These are phyloP conservation scores for Arthromyces matolae DNA, from an alignment of 768 basidiomycete species.

Conservation along the genomic window DNA sequence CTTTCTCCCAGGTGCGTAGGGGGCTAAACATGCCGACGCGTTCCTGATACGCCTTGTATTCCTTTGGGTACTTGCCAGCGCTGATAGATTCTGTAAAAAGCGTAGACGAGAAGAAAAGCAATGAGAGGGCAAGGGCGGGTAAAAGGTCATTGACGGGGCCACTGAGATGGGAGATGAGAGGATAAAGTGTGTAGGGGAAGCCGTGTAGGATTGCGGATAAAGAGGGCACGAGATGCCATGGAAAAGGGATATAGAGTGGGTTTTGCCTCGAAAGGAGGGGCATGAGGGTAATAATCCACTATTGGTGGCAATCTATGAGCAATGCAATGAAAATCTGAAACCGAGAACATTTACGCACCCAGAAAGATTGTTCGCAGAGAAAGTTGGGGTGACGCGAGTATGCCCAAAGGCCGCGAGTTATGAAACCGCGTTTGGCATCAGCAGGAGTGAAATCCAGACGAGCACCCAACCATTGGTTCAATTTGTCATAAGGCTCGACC, in stretches of 20 bases:
- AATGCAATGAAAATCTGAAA: not conserved
- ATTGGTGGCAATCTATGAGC: slow-evolving; percentile 3
- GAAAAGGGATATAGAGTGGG: slow-evolving; percentile 13
- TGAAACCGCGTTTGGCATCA: slow-evolving; percentile 77
- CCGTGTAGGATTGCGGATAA: slow-evolving; percentile 17
- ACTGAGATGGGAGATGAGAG: slow-evolving; percentile 26
- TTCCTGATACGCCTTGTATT: slow-evolving; percentile 67
- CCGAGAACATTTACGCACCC: slow-evolving; percentile 44
- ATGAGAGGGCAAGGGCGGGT: slow-evolving; percentile 60
- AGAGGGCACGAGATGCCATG: slow-evolving; percentile 14
- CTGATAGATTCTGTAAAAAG: slow-evolving; percentile 80
- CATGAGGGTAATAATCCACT: slow-evolving; percentile 70
- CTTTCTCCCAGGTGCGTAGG: slow-evolving; percentile 28
- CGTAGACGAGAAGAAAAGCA: slow-evolving; percentile 77
- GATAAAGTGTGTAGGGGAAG: slow-evolving; percentile 17
- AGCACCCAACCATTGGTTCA: slow-evolving; percentile 61
- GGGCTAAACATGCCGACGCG: slow-evolving; percentile 81
- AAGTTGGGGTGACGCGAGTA: slow-evolving; percentile 93
- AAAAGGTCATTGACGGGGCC: slow-evolving; percentile 30
- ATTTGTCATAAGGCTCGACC: slow-evolving; percentile 36
- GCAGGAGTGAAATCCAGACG: slow-evolving; percentile 62
- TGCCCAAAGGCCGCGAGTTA: slow-evolving; percentile 81
- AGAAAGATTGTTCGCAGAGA: slow-evolving; percentile 84
- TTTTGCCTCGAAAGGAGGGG: slow-evolving; percentile 48
- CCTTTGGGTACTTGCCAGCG: slow-evolving; percentile 62